Evolutionary conservation across 2,329 filamentous ascomycete species (phyloP), one percentile per base, ranked within the genome.

Genomic region (Aspergillus brunneoviolaceus): DNA sequence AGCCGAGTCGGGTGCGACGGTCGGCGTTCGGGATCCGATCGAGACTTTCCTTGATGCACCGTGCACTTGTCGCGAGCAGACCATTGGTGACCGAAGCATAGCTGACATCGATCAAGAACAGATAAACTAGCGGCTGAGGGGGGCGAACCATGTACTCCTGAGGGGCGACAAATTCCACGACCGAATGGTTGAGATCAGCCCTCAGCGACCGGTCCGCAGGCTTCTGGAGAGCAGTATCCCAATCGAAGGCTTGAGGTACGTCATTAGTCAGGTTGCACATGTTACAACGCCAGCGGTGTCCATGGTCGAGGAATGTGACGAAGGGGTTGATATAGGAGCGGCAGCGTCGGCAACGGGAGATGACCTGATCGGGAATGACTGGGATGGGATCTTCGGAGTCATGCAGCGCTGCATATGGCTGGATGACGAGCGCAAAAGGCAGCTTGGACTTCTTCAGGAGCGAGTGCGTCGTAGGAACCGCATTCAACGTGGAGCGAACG

Each of bases 111-210:
- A 98, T 91, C 69, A 96, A 82, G 84, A 98, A 98, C 14, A 97
- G 85, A 74, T 98, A 98, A 45, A 97, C 94, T 45, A 98, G 83
- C 45, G 95, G 95, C 77, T 96, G 94, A 49, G 95, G 95, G 59
- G 95, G 93, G 62, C 95, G 90, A 39, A 99, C 95, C 95, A 99
- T 99, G 79, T 99, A 99, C 78, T 99, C 95, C 77, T 99, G 95
- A 2, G 95, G 95, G 12, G 95, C 95, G 67, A 99, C 91, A 73
- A 97, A 99, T 73, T 99, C 95, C 62, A 96, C 93, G 39, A 98
- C 92, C n/a, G 92, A 86, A 74, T 97, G 89, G 79, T 99, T 99
- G 62, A 99, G 83, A 75, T 99, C 95, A 45, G 92, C 85, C 69
- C 95, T 85, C 75, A 96, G 89, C 90, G 95, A 96, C 72, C 95